Conservation (phyloP, 495 filamentous ascomycete genomes). For the Penicillium flavigenum region DNA sequence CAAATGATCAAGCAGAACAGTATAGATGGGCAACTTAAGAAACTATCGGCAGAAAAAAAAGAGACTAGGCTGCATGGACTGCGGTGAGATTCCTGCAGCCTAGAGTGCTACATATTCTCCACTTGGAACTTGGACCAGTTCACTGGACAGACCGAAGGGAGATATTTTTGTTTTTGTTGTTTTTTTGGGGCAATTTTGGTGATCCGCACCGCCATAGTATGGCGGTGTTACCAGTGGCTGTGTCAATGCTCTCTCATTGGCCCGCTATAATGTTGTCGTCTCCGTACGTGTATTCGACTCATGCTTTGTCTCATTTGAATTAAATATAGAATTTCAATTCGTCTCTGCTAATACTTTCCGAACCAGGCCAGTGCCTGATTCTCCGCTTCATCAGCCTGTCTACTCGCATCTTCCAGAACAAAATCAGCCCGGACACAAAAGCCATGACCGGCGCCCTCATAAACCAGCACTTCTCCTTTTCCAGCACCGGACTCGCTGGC, state of each 20-base stretch:
- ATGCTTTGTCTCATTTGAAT: neutral
- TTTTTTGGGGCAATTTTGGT: neutral
- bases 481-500: neutral
- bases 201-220: neutral
- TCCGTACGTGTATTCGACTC: neutral
- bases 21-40: constrained; percentile 2
- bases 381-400: constrained; percentile 23
- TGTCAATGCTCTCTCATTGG: neutral
- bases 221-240: neutral
- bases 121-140: constrained; percentile 21
- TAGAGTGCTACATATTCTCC: constrained; percentile 2
- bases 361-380: constrained; percentile 2
- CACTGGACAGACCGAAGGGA: constrained; percentile 10
- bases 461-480: constrained; percentile 51
- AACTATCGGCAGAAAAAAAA: constrained; percentile 17
- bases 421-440: constrained; percentile 57
- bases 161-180: constrained; percentile 20
- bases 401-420: constrained; percentile 40
- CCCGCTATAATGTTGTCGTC: too few relatives aligned
- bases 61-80: constrained; percentile 9
- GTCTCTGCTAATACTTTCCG: neutral
- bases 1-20: neutral
- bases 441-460: constrained; percentile 57
- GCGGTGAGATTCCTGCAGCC: constrained; percentile 21
- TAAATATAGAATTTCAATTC: neutral